Base-by-base conservation (phyloP, 2,329 filamentous ascomycete genomes). In the Lachnellula arida region DNA sequence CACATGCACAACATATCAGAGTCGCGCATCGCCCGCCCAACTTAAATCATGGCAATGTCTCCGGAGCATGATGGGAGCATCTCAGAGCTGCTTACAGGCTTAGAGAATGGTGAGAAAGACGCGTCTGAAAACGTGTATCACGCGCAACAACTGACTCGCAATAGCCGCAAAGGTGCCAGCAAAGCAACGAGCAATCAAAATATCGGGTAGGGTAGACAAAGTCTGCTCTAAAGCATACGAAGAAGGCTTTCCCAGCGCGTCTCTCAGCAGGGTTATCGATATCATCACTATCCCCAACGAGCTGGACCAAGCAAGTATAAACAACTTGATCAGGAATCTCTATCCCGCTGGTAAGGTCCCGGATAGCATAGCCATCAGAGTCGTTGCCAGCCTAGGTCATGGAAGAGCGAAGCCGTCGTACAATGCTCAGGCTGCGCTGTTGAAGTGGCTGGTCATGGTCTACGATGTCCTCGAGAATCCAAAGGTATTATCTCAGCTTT, bases 371-470 rank as follows among this genome's bases (percentile, higher is more conserved):
- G 75, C 89, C 49, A 76, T 89, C 49, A 84, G 81, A 56, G 73
- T 92, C 9, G 79, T 94, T 22, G 86, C 85, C 51, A 83, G 81
- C 48, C 77, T 96, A n/a, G 89, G 91, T 3, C 86, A 91, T 66
- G 89, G 88, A 65, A 82, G 84, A 68, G 78, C 82, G 53, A 95
- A 92, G 70, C 87, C 90, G 14, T 83, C 86, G 14, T 77, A 88
- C 46, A 76, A 80, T 46, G 81, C 89, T 0, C 90, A 96, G 72
- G 81, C 81, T 25, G 76, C 84, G 43, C 76, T 95, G 50, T 73
- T 95, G 59, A 86, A 82, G 72, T 96, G 91, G 91, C 76, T 95
- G 49, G 80, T 91, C 55, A 82, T 89, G 72, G 80, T 90, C 3
- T 85, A 92, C 66, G 86, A 91, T 63, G 74, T 86, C 46, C 72